Evolutionary conservation across 2,329 filamentous ascomycete genomes (phyloP), one percentile per base, ranked within the genome.

Genomic region (Fusarium domesticum): DNA sequence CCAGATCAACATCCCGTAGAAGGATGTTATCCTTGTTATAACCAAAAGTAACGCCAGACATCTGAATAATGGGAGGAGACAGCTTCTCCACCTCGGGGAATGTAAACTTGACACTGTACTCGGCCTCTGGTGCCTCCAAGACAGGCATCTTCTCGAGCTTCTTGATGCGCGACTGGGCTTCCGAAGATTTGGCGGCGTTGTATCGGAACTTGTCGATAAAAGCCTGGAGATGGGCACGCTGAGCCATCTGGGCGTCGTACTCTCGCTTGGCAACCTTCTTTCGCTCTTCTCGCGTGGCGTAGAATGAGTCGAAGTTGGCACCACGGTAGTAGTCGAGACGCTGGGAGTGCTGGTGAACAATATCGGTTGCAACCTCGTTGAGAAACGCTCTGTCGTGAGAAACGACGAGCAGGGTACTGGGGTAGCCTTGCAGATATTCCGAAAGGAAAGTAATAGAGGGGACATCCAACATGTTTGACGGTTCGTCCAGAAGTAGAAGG

Each of bases 161-260:
- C 79, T 98, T 98, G 80, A 98, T 97, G 62, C 93, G 85, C 1
- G 92, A 97, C 65, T 98, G 93, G 2, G 93, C 93, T 75, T 98
- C 93, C 7, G 92, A 96, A 1, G 93, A 96, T 70, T 98, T 98
- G 62, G 92, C 93, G 19, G 93, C 93, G 65, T 98, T 98, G 78
- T 98, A 98, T 41, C 93, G 84, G 78, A 98, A 98, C 72, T 98
- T 98, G 79, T 98, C 93, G 72, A 98, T 98, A 70, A 98, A 98
- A 19, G 89, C 85, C 74, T 98, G 93, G 52, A 98, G 72, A 75
- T 98, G 93, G 23, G 90, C 89, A 58, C 93, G 81, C 69, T 92
- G 83, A 1, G 79, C 89, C 89, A 97, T 96, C 65, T 98, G 93
- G 70, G 95, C 97, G 70, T 98, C 93, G 70, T 98, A 98, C 70